Evolutionary conservation across 2,329 filamentous ascomycete species (phyloP), one percentile per base, ranked within the genome.

Genomic region (Torrubiella hemipterigena): DNA sequence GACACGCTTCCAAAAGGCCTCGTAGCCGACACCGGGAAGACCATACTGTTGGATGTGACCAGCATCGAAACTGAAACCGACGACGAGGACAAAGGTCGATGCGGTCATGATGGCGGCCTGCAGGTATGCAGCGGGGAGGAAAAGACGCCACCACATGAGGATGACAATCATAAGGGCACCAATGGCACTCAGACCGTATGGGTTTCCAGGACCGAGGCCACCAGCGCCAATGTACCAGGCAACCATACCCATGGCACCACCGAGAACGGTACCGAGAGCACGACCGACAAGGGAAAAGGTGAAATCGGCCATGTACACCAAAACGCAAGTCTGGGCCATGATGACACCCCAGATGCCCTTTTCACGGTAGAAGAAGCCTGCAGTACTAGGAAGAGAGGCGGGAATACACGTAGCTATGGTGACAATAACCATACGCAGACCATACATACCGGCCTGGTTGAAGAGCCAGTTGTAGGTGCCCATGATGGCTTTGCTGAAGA

Each of bases 291-390:
- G 38, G 0, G 61, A 63, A 29, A 63, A 61, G 0, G 55, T 58
- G 24, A 69, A 68, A 31, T 70, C 66, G 0, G 63, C 57, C 51
- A 67, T 58, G 39, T 68, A 69, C 8, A 62, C 49, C 2, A 68
- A 49, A 3, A 69, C 38, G 2, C 52, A 55, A 0, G 61, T 63
- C 39, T 69, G 66, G 0, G 55, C 65, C 45, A 63, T 69, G 25
- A 70, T 67, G 7, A 69, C 44, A 0, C 51, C 62, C 66, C 66
- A 70, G 0, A 70, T 48, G 0, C 66, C 64, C 40, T 65, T 67
- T 34, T 69, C 56, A 3, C 63, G 55, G 30, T 66, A 69, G 38
- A 58, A 68, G 41, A 70, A 69, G 2, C 60, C 63, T 0, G 65
- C 56, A 2, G 53, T 55, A 17, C 46, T 42, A 0, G 61, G 58